phyloP scores from a whole-genome alignment of 1,284 basidiomycete genomes.

The Moesziomyces parantarcticus region DNA sequence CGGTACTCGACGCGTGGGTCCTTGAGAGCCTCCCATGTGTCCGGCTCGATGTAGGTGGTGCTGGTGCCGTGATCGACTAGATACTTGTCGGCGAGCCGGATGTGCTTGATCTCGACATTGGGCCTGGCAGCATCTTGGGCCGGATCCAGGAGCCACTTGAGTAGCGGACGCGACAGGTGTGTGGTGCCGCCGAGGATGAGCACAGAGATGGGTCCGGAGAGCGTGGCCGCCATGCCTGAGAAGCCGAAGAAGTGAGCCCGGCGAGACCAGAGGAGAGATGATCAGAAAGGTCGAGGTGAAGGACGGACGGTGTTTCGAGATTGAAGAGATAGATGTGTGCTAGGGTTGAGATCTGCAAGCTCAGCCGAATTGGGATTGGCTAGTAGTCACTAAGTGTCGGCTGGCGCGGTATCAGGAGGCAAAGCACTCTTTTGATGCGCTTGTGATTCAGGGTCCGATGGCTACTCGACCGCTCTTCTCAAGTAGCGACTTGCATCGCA shows the following conservation, averaged over 20 bases:
- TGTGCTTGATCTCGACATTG: constrained; percentile 25
- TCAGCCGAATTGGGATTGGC: constrained; percentile 1
- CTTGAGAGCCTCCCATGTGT: constrained; percentile 29
- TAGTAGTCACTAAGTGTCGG: too few species aligned
- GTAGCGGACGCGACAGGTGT: constrained; percentile 43
- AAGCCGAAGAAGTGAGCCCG: too few species aligned
- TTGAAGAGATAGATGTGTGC: too few species aligned
- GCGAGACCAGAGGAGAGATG: not conserved
- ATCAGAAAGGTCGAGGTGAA: too few species aligned
- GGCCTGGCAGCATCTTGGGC: constrained; percentile 4
- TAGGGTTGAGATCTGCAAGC: constrained; percentile 4
- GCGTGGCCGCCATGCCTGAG: constrained; percentile 6
- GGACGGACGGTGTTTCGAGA: too few species aligned
- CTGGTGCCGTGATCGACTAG: constrained; percentile 32
- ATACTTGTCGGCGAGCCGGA: constrained; percentile 57
- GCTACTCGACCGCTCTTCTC: too few species aligned
- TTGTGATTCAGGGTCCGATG: too few species aligned
- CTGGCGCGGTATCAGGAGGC: too few species aligned
- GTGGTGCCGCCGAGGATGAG: constrained; percentile 52
- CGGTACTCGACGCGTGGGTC: constrained; percentile 54
- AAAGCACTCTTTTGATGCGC: not conserved
- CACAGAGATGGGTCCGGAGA: constrained; percentile 36
- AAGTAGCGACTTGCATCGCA: not conserved
- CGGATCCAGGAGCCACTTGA: constrained; percentile 38
- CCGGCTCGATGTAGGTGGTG: constrained; percentile 47